Conservation (phyloP, 805 yeast genomes). For the Candida odintsovae region DNA sequence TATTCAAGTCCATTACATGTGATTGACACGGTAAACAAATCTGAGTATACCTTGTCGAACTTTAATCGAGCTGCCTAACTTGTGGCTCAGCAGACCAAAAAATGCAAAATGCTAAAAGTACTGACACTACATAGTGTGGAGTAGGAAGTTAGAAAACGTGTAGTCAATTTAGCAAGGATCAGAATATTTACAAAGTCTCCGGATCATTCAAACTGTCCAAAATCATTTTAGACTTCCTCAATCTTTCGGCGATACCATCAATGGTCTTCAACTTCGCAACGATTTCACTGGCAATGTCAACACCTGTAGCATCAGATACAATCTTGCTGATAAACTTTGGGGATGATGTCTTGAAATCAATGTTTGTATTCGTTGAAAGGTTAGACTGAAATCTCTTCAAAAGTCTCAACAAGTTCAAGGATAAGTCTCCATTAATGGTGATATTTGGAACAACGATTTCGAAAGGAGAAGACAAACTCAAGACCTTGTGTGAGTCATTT, state of each 20-base stretch:
- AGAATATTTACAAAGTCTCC: not conserved
- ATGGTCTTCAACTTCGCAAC: constrained; percentile 17
- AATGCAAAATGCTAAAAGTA: no score
- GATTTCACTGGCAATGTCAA: constrained; percentile 30
- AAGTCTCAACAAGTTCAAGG: constrained; percentile 25
- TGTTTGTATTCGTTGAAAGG: constrained; percentile 15
- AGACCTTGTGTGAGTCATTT: constrained; percentile 63
- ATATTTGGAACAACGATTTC: constrained; percentile 44
- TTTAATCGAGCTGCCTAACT: no score
- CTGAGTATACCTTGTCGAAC: no score
- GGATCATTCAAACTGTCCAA: constrained; percentile 18
- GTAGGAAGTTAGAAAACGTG: no score
- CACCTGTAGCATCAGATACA: constrained; percentile 27
- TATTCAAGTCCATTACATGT: no score
- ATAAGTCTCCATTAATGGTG: constrained; percentile 26
- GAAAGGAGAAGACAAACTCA: constrained; percentile 58
- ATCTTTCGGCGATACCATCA: constrained; percentile 14
- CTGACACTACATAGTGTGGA: no score
- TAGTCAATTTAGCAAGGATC: no score
- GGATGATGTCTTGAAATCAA: constrained; percentile 21
- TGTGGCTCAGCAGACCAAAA: no score
- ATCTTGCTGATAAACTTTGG: constrained; percentile 24
- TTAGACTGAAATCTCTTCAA: constrained; percentile 18
- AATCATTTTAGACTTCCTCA: constrained; percentile 18
- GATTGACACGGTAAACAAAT: no score